Evolutionary conservation across 1,139 yeast genomes (phyloP), one percentile per base, ranked within the genome.

Genomic region (Nakaseomyces delphensis): DNA sequence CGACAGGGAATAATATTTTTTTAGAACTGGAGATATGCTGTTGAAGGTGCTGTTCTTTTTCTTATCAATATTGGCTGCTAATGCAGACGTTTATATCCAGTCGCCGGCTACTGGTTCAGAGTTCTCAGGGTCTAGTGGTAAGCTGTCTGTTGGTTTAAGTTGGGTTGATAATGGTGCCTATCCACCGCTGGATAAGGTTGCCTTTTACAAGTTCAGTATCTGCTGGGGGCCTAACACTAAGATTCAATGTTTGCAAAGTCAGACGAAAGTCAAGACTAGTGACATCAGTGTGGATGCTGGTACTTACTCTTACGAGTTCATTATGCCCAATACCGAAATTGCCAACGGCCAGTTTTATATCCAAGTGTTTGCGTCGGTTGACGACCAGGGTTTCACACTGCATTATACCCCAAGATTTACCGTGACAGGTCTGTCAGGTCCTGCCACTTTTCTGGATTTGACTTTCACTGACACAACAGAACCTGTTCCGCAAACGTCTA

Each of bases 351-450:
- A 65, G 46, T 87, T 73, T 61, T 86, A 66, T 60, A 65, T 87
- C 51, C 96, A 87, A 64, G 60, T 87, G 32, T 76, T 70, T 51
- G 70, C 77, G 0, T 43, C 47, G 9, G 62, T 74, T 3, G 46
- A 52, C 16, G 43, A 36, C 27, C 48, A 55, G 8, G 81, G 79
- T 13, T 63, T 63, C 53, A 70, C 89, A n/a, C 79, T 76, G 52
- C 84, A 80, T 56, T 87, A 87, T 62, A 63, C 93, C 1, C 70
- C 73, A 29, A 69, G 95, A 55, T 83, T 87, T 64, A 50, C 62
- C 36, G 67, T 87, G 48, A 62, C 69, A 0, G 87, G 80, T 11
- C 83, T 87, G 94, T 60, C 74, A 0, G 96, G 95, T 29, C 47
- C 77, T 1, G 52, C 65, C 42, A 24, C 43, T 6, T 33, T 33